Evolutionary conservation across 2,329 filamentous ascomycete genomes (phyloP).

Genomic region (Colletotrichum limetticola): DNA sequence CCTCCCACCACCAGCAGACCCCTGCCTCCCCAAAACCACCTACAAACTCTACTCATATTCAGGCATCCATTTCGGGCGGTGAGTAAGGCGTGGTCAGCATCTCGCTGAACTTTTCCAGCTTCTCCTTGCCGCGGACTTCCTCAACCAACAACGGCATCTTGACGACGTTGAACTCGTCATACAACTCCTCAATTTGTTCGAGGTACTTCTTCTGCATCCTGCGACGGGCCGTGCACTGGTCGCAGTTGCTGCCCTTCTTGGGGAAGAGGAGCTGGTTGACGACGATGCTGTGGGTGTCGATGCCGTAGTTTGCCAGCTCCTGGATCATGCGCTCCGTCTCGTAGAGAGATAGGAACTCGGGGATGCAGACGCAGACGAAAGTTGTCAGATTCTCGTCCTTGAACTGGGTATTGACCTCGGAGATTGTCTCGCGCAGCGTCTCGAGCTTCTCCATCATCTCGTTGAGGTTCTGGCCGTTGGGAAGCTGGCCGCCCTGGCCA

Average conservation of each 20-base stretch:
- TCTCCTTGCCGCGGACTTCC: conserved; percentile 95
- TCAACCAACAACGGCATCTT: conserved; percentile 97
- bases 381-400: conserved; percentile 96
- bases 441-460: conserved; percentile 97
- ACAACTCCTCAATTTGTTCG: conserved; percentile 97
- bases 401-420: conserved; percentile 97
- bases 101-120: conserved; percentile 87
- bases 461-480: conserved; percentile 91
- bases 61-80: conserved; percentile 61
- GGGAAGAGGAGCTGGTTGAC: conserved; percentile 98
- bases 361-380: conserved; percentile 98
- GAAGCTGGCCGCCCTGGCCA: conserved; percentile 78
- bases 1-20: not conserved
- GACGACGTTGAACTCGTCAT: conserved; percentile 99
- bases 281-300: conserved; percentile 97
- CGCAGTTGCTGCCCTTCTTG: conserved; percentile 83
- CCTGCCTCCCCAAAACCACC: not conserved
- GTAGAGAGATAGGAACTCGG: conserved; percentile 95
- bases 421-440: conserved; percentile 89
- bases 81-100: conserved; percentile 83
- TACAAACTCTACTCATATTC: not conserved
- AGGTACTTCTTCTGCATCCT: conserved; percentile 99
- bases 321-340: conserved; percentile 99
- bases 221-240: conserved; percentile 92
- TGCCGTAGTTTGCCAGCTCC: conserved; percentile 90